Conservation (phyloP, 495 filamentous ascomycete genomes). For the Penicillium longicatenatum region DNA sequence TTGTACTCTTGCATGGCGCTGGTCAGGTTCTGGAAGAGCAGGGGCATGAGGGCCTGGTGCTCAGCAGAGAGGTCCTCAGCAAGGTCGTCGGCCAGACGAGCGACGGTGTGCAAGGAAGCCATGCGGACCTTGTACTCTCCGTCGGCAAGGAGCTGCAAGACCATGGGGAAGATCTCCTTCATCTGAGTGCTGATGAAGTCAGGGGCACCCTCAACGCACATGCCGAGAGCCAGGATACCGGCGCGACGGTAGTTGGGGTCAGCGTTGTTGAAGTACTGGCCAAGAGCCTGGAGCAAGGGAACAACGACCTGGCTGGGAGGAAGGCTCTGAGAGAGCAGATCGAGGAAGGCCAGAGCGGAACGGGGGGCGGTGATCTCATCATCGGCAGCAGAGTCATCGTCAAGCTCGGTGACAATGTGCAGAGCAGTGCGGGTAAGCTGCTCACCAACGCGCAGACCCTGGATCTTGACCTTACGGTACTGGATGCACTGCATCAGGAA, state of each 20-base stretch:
- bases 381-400: conserved; percentile 68
- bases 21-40: conserved; percentile 85
- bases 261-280: conserved; percentile 70
- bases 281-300: conserved; percentile 81
- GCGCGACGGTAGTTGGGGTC: conserved; percentile 82
- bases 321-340: conserved; percentile 81
- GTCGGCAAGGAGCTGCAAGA: conserved; percentile 84
- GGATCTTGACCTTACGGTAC: conserved; percentile 94
- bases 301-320: conserved; percentile 95
- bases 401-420: conserved; percentile 84
- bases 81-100: conserved; percentile 88
- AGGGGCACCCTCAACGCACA: conserved; percentile 93
- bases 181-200: conserved; percentile 94
- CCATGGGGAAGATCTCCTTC: conserved; percentile 78
- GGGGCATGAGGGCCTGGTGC: conserved; percentile 79
- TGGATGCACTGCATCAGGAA: conserved; percentile 92
- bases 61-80: conserved; percentile 82
- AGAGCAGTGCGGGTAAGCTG: conserved; percentile 83
- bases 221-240: conserved; percentile 87
- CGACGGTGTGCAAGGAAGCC: conserved; percentile 81
- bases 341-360: conserved; percentile 83
- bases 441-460: conserved; percentile 78
- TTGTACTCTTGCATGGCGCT: conserved; percentile 68
- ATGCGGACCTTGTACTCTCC: conserved; percentile 78
- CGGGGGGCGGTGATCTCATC: conserved; percentile 89